phyloP scores from a whole-genome alignment of 208 protist genomes.

The Herpetomonas samuelpessoai region DNA sequence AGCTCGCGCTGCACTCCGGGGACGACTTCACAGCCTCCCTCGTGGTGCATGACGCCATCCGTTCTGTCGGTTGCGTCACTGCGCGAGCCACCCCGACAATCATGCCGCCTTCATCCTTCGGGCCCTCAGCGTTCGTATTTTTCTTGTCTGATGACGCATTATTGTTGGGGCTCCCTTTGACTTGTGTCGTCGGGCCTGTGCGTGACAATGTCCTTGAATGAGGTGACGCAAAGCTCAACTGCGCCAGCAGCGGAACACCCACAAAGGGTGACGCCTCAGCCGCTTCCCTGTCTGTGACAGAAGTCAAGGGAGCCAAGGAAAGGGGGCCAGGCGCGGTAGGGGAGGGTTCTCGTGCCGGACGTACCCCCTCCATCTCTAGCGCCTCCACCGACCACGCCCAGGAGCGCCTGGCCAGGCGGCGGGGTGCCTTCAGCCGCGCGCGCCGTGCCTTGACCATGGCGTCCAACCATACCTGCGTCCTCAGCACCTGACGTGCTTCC shows the following conservation, averaged over 20 bases:
- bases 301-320: neutral
- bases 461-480: neutral
- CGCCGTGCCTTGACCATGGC: neutral
- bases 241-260: neutral
- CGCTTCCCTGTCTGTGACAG: no score
- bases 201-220: neutral
- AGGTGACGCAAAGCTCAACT: neutral
- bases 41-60: no score
- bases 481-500: neutral
- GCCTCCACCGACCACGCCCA: neutral
- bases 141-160: no score
- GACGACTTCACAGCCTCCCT: no score
- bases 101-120: neutral
- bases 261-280: neutral
- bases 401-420: neutral
- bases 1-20: no score
- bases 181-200: no score
- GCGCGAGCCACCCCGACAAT: neutral
- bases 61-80: no score
- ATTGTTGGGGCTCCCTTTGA: no score
- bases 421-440: neutral
- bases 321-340: neutral
- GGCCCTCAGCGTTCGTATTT: no score
- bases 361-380: neutral
- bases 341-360: neutral